Percentiles rank a stretch among this genome's conserved stretches.
Conservation (phyloP, 352 stramenopile genomes). For the Phytophthora fragariaefolia region DNA sequence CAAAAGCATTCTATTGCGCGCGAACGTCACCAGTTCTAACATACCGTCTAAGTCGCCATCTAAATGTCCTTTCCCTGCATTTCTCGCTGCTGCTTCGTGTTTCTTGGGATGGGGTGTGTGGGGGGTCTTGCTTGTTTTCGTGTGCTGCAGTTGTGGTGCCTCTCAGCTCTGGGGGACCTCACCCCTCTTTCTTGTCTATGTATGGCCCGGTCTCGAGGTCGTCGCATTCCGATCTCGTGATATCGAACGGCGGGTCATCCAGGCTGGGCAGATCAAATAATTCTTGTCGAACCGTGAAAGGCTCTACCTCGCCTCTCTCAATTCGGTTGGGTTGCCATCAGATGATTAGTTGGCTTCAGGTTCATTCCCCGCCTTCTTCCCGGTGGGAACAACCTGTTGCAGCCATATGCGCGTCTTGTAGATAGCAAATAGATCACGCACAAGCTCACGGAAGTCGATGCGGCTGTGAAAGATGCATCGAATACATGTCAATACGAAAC, state of each 20-base stretch:
- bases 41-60: conserved; percentile 55
- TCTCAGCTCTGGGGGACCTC: conserved; percentile 13
- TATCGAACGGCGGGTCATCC: conserved; percentile 22
- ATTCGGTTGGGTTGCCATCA: conserved; percentile 3
- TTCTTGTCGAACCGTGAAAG: conserved; percentile 16
- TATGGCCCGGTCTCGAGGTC: conserved; percentile 31
- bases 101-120: conserved; percentile 10
- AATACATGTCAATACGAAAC: no score
- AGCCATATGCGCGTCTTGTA: conserved; percentile 99
- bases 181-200: conserved; percentile 37
- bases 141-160: conserved; percentile 17
- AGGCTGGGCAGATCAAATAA: conserved; percentile 28
- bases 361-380: conserved; percentile 72
- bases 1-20: conserved; percentile 56
- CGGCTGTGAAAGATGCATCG: no score
- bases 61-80: conserved; percentile 46
- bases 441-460: conserved; percentile 98
- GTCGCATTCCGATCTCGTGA: conserved; percentile 37
- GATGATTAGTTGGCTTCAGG: conserved; percentile 58
- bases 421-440: conserved; percentile 98
- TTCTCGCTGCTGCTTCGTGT: conserved; percentile 38
- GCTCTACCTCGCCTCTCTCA: conserved; percentile 22
- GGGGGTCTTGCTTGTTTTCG: conserved; percentile 11
- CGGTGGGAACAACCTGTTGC: conserved; percentile 91
- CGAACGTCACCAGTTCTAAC: conserved; percentile 55